These are phyloP conservation scores for Ophiostoma perfectum DNA, from an alignment of 2,329 filamentous ascomycete species.

Conservation along the genomic window DNA sequence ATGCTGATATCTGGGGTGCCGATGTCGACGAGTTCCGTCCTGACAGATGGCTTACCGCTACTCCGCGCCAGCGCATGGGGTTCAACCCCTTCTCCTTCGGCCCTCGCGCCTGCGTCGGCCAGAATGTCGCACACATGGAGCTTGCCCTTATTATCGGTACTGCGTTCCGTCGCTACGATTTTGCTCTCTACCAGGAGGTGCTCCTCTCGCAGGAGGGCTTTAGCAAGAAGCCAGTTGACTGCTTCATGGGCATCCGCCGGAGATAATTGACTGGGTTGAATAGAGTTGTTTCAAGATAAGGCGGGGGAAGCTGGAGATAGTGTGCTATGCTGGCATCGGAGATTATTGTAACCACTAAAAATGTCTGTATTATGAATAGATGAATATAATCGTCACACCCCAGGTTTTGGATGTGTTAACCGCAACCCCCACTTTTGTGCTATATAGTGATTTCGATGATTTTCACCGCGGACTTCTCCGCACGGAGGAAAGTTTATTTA, in stretches of 20 bases:
- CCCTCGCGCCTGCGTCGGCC: constrained; percentile 25
- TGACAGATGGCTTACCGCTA: constrained; percentile 27
- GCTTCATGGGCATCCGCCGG: constrained; percentile 23
- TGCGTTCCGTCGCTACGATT: constrained; percentile 23
- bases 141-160: constrained; percentile 24
- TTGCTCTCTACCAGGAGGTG: constrained; percentile 19
- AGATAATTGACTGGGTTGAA: neutral
- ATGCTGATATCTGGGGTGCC: constrained; percentile 29
- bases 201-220: constrained; percentile 24
- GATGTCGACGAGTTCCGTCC: constrained; percentile 30
- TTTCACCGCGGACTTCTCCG: neutral
- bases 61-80: constrained; percentile 24
- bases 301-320: neutral
- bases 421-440: neutral
- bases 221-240: constrained; percentile 24
- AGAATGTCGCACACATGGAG: constrained; percentile 26
- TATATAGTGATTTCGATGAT: neutral
- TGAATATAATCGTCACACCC: neutral
- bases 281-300: neutral
- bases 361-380: neutral
- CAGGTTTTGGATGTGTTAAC: neutral
- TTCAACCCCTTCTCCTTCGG: constrained; percentile 25
- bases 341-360: neutral
- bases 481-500: neutral
- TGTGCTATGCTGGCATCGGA: neutral